Evolutionary conservation across 129 eudicot genomes (phyloP).

Genomic region (Logfia minima): DNA sequence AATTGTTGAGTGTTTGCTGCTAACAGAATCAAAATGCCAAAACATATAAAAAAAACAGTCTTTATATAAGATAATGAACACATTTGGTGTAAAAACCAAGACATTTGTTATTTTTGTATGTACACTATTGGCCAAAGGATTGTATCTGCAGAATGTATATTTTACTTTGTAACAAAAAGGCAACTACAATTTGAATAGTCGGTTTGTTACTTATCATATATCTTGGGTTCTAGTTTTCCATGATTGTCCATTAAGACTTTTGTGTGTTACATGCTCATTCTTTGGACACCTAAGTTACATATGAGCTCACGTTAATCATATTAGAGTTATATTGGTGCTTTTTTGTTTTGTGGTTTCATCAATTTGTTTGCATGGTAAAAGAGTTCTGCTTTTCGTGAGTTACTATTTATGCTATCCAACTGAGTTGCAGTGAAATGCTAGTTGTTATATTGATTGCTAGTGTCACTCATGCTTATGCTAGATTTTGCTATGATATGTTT

Average conservation of each 20-base stretch:
- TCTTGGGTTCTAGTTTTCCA: not conserved
- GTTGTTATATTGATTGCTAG: not conserved
- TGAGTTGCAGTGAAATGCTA: not conserved
- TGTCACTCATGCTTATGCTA: constrained; percentile 3
- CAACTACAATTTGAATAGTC: not conserved
- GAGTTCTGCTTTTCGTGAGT: not conserved
- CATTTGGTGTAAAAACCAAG: not conserved
- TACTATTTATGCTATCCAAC: not conserved
- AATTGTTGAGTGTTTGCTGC: constrained; percentile 14
- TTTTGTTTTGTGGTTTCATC: not conserved
- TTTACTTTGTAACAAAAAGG: not conserved
- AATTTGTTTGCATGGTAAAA: not conserved
- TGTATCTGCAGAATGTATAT: not conserved
- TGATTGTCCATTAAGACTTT: constrained; percentile 1
- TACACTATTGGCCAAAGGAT: not conserved
- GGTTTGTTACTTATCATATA: not conserved
- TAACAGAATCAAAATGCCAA: constrained; percentile 6
- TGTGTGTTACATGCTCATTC: not conserved
- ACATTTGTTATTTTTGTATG: constrained; percentile 16
- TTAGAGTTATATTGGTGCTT: not conserved
- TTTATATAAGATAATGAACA: not conserved
- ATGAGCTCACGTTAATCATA: not conserved
- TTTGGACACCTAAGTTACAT: not conserved
- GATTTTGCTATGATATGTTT: not conserved
- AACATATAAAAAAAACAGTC: not conserved